phyloP scores from a whole-genome alignment of 768 basidiomycete genomes.

The Tricholoma furcatifolium region DNA sequence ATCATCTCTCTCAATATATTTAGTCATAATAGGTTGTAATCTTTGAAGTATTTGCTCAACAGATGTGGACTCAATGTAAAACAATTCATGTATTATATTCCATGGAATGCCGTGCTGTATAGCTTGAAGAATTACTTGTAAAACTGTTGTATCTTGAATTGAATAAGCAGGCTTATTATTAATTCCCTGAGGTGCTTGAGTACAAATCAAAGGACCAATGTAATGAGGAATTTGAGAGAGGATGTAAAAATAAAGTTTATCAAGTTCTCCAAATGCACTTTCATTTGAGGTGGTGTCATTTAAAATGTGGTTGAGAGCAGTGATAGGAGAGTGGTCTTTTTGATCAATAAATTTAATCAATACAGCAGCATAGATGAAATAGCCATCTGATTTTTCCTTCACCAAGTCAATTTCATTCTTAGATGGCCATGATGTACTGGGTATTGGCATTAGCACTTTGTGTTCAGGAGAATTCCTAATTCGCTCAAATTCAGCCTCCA shows the following conservation, averaged over 20 bases:
- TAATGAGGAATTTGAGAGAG: background rate
- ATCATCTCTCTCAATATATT: too few species aligned
- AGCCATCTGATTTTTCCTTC: conserved; percentile 3
- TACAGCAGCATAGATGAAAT: conserved; percentile 13
- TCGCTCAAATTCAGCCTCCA: background rate
- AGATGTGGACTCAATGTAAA: too few species aligned
- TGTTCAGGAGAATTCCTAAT: background rate
- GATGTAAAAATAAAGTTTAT: background rate
- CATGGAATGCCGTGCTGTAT: too few species aligned
- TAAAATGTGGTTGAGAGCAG: background rate
- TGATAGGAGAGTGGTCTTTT: background rate
- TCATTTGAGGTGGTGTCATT: background rate
- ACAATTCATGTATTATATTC: too few species aligned
- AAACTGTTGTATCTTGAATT: too few species aligned
- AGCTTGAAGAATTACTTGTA: too few species aligned
- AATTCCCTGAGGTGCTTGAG: too few species aligned
- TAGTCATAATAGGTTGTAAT: too few species aligned
- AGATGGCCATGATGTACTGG: conserved; percentile 6
- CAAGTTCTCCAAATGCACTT: background rate
- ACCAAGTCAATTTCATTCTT: background rate
- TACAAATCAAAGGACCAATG: too few species aligned
- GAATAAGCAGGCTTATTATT: too few species aligned
- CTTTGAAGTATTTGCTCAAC: too few species aligned
- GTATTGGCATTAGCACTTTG: background rate
- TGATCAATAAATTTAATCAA: background rate